Percentiles rank a stretch among this genome's conserved stretches.
phyloP scores from a whole-genome alignment of 768 basidiomycete genomes.

The Lactarius pseudohatsudake region DNA sequence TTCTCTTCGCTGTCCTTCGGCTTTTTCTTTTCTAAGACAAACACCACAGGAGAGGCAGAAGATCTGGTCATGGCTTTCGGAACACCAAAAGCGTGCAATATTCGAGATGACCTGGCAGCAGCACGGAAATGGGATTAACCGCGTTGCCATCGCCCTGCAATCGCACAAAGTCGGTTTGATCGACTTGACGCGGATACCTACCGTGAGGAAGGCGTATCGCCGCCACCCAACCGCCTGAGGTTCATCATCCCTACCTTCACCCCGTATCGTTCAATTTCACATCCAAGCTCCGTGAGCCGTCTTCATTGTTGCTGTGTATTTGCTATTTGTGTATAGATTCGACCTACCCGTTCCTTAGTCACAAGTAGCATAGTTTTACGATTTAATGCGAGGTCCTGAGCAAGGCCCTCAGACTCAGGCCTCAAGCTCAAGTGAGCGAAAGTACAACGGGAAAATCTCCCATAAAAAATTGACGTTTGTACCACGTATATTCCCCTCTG shows the following conservation, averaged over 20 bases:
- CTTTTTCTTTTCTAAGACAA: background rate
- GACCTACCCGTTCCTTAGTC: background rate
- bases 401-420: background rate
- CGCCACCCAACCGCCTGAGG: slow-evolving; percentile 5
- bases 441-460: no score
- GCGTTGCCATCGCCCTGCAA: slow-evolving; percentile 70
- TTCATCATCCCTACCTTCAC: background rate
- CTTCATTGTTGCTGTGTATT: background rate
- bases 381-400: background rate
- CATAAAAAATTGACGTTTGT: no score
- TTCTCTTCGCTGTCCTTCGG: background rate
- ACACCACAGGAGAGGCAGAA: slow-evolving; percentile 20
- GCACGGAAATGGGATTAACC: slow-evolving; percentile 42
- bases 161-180: slow-evolving; percentile 66
- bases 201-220: slow-evolving; percentile 18
- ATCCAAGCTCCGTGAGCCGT: background rate
- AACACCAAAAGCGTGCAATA: slow-evolving; percentile 25
- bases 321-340: background rate
- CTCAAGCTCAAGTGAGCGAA: no score
- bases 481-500: no score
- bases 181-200: slow-evolving; percentile 54
- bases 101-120: slow-evolving; percentile 31
- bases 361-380: background rate
- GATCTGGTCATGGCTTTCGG: slow-evolving; percentile 29
- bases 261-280: background rate